These are phyloP conservation scores for Apiotrichum porosum DNA, from an alignment of 1,284 basidiomycete species.

Conservation along the genomic window DNA sequence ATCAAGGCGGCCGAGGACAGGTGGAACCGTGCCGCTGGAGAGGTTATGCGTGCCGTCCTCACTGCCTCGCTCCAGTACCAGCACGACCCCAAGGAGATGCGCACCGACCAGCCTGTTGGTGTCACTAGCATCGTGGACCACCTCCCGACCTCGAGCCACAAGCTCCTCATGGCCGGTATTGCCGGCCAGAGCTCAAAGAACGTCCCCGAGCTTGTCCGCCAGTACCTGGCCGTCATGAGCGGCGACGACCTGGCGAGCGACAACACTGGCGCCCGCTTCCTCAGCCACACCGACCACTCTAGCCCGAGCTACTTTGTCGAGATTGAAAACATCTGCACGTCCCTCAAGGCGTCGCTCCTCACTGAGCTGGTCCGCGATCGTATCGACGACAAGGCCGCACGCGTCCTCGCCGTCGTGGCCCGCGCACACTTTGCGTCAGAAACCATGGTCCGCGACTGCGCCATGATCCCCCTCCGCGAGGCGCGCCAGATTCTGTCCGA, in stretches of 20 bases:
- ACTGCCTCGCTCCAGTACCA: conserved; percentile 65
- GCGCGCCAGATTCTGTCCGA: conserved; percentile 74
- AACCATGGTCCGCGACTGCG: conserved; percentile 89
- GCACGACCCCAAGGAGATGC: conserved; percentile 50
- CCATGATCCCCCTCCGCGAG: conserved; percentile 85
- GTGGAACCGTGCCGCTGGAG: conserved; percentile 67
- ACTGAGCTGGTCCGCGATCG: conserved; percentile 76
- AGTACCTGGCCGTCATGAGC: conserved; percentile 35
- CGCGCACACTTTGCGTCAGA: conserved; percentile 95
- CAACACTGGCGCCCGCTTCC: conserved; percentile 50
- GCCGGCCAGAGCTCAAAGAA: conserved; percentile 20
- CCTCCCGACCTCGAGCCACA: conserved; percentile 24
- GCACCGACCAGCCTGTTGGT: conserved; percentile 26
- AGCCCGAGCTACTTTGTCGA: conserved; percentile 62
- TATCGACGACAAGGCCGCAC: conserved; percentile 77
- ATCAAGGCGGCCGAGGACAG: conserved; percentile 67
- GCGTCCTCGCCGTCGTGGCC: conserved; percentile 74
- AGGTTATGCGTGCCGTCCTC: conserved; percentile 66
- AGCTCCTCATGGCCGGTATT: conserved; percentile 30
- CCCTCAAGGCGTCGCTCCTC: conserved; percentile 67
- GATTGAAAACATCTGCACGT: conserved; percentile 68
- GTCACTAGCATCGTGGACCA: conserved; percentile 29
- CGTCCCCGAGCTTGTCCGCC: conserved; percentile 29
- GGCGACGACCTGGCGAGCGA: conserved; percentile 35
- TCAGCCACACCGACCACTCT: conserved; percentile 56